Percentiles rank a stretch among this genome's conserved stretches.
Conservation (phyloP, 495 filamentous ascomycete species). For the Lophiostoma macrostomum region DNA sequence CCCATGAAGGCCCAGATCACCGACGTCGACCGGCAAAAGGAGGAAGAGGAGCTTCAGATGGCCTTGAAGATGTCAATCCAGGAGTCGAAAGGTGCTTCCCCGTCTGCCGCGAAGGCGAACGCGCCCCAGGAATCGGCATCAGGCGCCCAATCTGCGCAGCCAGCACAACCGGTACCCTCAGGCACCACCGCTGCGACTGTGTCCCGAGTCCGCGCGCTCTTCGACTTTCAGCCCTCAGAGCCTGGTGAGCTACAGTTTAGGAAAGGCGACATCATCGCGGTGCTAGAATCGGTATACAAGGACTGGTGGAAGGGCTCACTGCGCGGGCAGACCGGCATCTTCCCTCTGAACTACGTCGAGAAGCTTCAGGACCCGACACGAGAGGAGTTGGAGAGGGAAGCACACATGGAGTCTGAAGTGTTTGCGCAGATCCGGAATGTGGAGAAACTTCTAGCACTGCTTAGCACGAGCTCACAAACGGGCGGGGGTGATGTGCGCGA, state of each 20-base stretch:
- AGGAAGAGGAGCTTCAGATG: constrained; percentile 97
- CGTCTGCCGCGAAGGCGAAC: constrained; percentile 29
- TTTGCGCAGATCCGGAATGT: constrained; percentile 99
- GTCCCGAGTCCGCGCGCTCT: constrained; percentile 87
- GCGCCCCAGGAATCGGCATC: constrained; percentile 21
- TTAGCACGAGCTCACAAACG: constrained; percentile 70
- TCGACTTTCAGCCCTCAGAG: constrained; percentile 92
- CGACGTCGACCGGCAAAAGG: constrained; percentile 84
- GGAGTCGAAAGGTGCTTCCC: constrained; percentile 55
- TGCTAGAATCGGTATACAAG: constrained; percentile 95
- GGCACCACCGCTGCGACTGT: constrained; percentile 96
- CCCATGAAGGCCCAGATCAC: constrained; percentile 90
- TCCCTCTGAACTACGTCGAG: constrained; percentile 97
- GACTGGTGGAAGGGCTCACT: constrained; percentile 99
- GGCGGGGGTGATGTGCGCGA: constrained; percentile 39
- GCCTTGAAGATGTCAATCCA: constrained; percentile 87
- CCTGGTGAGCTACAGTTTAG: constrained; percentile 91
- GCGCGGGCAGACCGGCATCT: constrained; percentile 92
- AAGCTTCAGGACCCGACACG: constrained; percentile 92
- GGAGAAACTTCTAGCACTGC: constrained; percentile 86
- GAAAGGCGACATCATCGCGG: constrained; percentile 95
- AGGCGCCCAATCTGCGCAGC: constrained; percentile 29
- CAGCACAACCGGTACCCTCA: constrained; percentile 48
- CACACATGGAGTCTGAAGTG: constrained; percentile 95
- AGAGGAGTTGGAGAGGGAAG: constrained; percentile 92